phyloP scores from a whole-genome alignment of 257 asterid species.

The Jacaranda copaia region DNA sequence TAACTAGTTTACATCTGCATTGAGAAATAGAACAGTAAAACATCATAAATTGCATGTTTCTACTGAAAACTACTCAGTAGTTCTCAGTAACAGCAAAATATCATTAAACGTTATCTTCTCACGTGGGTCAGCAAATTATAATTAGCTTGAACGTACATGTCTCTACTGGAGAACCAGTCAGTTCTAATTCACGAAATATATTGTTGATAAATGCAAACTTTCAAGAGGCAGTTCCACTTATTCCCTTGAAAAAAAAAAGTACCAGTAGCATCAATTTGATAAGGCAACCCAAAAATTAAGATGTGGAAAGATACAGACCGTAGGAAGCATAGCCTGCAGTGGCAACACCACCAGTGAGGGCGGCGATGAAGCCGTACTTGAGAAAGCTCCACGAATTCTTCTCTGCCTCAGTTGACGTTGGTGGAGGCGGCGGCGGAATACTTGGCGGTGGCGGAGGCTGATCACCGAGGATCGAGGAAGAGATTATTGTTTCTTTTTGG shows the following conservation, averaged over 20 bases:
- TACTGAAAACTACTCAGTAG: no score
- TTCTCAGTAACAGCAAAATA: neutral
- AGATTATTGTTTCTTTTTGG: conserved; percentile 51
- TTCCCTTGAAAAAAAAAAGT: neutral
- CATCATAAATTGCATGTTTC: neutral
- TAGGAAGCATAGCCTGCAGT: conserved; percentile 76
- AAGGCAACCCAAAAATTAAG: neutral
- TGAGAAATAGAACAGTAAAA: neutral
- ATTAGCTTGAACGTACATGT: neutral
- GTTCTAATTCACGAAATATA: neutral
- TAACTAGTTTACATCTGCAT: neutral
- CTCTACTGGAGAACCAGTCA: neutral
- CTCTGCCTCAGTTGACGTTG: conserved; percentile 47
- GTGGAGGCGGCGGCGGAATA: conserved; percentile 46
- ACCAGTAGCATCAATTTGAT: conserved; percentile 1
- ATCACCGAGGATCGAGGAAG: conserved; percentile 63
- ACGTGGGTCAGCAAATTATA: conserved; percentile 6
- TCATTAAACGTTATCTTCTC: neutral
- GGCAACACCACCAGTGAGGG: conserved; percentile 67
- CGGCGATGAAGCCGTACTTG: conserved; percentile 59
- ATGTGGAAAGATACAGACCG: conserved; percentile 49
- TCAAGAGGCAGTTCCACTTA: neutral
- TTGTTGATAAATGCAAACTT: neutral
- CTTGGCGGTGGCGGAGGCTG: conserved; percentile 52
- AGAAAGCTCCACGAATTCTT: conserved; percentile 65